Evolutionary conservation across 2,329 filamentous ascomycete genomes (phyloP).

Genomic region (Verticillium zaregamsianum): DNA sequence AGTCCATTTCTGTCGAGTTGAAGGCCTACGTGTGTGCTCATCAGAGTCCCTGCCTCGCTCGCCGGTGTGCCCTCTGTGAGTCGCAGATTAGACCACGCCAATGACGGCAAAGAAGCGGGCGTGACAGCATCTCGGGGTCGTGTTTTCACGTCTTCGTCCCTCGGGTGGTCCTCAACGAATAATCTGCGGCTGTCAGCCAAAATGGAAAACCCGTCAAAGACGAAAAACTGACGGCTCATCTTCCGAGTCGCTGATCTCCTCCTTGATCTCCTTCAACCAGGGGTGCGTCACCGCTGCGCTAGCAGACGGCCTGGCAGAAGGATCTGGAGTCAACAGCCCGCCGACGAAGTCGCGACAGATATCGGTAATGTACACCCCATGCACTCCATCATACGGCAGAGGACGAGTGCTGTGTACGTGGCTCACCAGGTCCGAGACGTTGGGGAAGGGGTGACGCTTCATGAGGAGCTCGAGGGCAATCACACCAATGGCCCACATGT

Average conservation of each 20-base stretch:
- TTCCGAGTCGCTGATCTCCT: neutral
- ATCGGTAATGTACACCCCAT: neutral
- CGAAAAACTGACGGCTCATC: neutral
- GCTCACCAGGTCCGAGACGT: neutral
- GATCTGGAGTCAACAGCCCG: neutral
- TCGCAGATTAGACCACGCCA: neutral
- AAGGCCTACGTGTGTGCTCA: neutral
- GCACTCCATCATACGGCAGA: neutral
- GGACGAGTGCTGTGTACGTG: neutral
- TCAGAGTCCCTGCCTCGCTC: neutral
- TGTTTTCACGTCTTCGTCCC: neutral
- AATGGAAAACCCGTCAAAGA: too few relatives aligned
- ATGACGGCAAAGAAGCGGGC: neutral
- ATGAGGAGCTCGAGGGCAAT: constrained; percentile 6
- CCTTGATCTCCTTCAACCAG: neutral
- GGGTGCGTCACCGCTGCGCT: neutral
- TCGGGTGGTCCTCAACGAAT: neutral
- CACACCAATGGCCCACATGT: constrained; percentile 19
- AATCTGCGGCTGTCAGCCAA: neutral
- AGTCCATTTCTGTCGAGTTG: neutral
- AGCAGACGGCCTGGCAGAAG: neutral
- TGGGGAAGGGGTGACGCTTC: neutral
- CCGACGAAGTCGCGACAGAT: neutral
- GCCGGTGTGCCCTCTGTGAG: neutral
- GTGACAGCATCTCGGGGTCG: neutral